These are phyloP conservation scores for Oropetium thomaeum DNA, from an alignment of 176 grass and related monocot genomes.

Conservation along the genomic window DNA sequence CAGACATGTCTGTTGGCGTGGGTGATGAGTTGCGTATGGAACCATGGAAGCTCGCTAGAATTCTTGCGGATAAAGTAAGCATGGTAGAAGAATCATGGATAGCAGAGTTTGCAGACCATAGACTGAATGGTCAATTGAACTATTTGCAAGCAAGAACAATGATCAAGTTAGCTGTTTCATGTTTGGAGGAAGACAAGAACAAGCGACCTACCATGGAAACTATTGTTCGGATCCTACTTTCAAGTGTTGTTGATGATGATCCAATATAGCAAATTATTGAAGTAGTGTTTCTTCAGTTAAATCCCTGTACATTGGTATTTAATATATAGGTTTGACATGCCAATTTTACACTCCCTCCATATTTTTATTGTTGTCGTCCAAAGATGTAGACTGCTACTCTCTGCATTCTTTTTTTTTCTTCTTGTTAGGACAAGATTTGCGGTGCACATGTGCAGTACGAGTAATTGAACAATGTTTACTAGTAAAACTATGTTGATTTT, in stretches of 20 bases:
- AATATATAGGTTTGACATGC: not conserved
- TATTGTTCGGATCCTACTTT: not conserved
- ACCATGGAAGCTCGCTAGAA: not conserved
- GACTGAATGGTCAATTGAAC: not conserved
- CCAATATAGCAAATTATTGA: not conserved
- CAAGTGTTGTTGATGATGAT: not conserved
- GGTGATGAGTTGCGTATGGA: not conserved
- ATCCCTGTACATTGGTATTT: not conserved
- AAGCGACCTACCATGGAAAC: not conserved
- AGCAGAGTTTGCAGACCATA: not conserved
- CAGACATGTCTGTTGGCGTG: not conserved
- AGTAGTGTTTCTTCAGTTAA: not conserved
- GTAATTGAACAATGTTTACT: too few species aligned
- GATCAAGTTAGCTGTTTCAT: not conserved
- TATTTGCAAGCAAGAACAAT: not conserved
- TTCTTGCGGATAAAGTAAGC: not conserved
- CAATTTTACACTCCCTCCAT: not conserved
- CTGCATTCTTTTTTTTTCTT: too few species aligned
- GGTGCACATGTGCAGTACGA: too few species aligned
- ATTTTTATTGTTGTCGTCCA: too few species aligned
- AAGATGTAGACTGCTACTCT: too few species aligned
- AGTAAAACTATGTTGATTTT: too few species aligned
- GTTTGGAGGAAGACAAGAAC: conserved; percentile 10
- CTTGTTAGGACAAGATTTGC: too few species aligned
- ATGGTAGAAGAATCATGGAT: not conserved